A percentile compares a stretch with the other conserved stretches of the same genome.
Conservation (phyloP, 225 moss, liverwort and hornwort species). For the Physcomitrium patens region DNA sequence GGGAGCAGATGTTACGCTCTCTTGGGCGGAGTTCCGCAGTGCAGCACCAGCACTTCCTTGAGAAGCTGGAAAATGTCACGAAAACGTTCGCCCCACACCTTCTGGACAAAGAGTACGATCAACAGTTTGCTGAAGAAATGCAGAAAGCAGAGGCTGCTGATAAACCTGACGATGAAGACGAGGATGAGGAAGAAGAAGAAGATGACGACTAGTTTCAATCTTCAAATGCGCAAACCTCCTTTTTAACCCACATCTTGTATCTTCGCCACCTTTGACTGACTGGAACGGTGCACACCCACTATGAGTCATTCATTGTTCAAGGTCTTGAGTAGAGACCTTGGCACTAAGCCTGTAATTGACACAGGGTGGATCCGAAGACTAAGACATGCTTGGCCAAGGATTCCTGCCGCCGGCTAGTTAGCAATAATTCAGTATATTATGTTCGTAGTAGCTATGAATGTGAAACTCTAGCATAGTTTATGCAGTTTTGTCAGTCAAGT, state of each 20-base stretch:
- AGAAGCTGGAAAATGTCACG: slow-evolving; percentile 41
- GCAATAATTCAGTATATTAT: no score
- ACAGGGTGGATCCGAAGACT: no score
- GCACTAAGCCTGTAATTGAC: not conserved
- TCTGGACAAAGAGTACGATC: slow-evolving; percentile 43
- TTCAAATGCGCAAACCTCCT: not conserved
- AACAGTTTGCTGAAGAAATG: slow-evolving; percentile 46
- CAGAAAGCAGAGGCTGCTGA: slow-evolving; percentile 33
- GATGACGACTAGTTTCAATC: not conserved
- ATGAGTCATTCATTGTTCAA: slow-evolving; percentile 10
- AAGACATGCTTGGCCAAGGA: no score
- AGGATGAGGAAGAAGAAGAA: slow-evolving; percentile 7
- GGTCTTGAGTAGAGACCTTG: not conserved
- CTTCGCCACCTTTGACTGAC: slow-evolving; percentile 15
- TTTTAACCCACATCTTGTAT: not conserved
- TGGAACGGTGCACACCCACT: not conserved
- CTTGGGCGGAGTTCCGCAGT: slow-evolving; percentile 35
- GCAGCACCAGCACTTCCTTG: slow-evolving; percentile 44
- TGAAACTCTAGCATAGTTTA: no score
- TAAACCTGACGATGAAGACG: slow-evolving; percentile 21
- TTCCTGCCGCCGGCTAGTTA: no score
- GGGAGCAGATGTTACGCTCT: slow-evolving; percentile 59
- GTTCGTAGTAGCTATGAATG: no score
- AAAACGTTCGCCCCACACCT: slow-evolving; percentile 46
- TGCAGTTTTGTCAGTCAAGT: no score